phyloP scores from a whole-genome alignment of 2,329 filamentous ascomycete genomes.

The Calonectria pauciramosa region DNA sequence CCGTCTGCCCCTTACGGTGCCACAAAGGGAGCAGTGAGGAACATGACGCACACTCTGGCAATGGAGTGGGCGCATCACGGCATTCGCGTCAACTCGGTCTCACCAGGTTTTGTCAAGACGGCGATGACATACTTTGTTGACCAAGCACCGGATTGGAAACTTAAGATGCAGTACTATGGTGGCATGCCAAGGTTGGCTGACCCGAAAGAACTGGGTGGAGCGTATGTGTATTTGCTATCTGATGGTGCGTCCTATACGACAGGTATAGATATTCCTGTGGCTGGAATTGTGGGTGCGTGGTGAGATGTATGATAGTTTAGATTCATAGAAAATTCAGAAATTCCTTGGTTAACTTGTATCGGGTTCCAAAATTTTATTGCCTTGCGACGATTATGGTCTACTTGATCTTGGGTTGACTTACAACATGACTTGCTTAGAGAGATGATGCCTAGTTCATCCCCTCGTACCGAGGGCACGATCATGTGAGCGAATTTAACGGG shows the following conservation, averaged over 20 bases:
- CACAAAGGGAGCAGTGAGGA: slow-evolving; percentile 59
- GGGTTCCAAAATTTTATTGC: neutral
- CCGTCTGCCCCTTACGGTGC: slow-evolving; percentile 43
- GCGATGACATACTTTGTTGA: slow-evolving; percentile 2
- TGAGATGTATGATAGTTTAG: neutral
- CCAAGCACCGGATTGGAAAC: slow-evolving; percentile 1
- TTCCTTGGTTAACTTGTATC: neutral
- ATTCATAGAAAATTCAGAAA: neutral
- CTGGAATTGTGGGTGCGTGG: slow-evolving; percentile 2
- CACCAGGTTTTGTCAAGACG: slow-evolving; percentile 58
- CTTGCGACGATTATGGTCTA: neutral
- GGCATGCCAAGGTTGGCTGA: neutral
- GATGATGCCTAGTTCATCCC: no score
- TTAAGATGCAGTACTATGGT: slow-evolving; percentile 1
- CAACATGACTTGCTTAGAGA: neutral
- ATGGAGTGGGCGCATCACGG: slow-evolving; percentile 64
- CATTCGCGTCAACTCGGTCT: slow-evolving; percentile 62
- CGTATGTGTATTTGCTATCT: neutral
- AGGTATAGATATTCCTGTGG: neutral
- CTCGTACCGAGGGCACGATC: no score
- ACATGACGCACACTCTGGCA: slow-evolving; percentile 56
- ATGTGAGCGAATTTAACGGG: no score
- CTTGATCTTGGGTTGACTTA: neutral
- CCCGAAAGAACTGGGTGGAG: neutral
- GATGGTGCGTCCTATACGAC: neutral